Evolutionary conservation across 805 yeast genomes (phyloP).

Genomic region (Barnettozyma populi): DNA sequence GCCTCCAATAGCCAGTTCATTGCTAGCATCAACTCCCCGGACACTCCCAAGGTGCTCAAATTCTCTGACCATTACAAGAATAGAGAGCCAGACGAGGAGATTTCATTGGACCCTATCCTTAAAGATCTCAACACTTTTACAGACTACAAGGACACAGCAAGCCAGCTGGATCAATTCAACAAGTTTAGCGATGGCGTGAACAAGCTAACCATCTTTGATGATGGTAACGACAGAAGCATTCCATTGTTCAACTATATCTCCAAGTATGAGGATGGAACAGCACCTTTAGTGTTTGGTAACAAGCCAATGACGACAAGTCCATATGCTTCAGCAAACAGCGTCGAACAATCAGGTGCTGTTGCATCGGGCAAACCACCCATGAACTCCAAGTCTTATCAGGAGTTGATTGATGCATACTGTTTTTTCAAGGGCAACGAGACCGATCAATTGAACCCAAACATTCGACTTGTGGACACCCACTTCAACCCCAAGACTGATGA

Average conservation of each 20-base stretch:
- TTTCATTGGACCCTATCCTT: conserved; percentile 11
- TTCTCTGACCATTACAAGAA: conserved; percentile 1
- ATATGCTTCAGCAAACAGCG: background rate
- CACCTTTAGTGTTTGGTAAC: conserved; percentile 3
- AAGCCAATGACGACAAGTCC: background rate
- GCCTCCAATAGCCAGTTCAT: conserved; percentile 15
- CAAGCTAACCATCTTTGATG: conserved; percentile 6
- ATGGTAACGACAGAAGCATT: conserved; percentile 5
- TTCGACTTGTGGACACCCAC: conserved; percentile 3
- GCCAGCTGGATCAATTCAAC: background rate
- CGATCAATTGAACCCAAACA: conserved; percentile 4
- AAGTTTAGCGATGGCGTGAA: conserved; percentile 7
- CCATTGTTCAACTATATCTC: conserved; percentile 4
- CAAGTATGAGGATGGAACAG: background rate
- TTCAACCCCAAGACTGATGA: conserved; percentile 2
- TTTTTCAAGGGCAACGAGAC: conserved; percentile 38
- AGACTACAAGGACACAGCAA: background rate
- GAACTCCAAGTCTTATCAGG: conserved; percentile 50
- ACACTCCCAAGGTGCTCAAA: conserved; percentile 23
- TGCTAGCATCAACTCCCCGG: conserved; percentile 22
- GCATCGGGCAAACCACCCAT: conserved; percentile 26
- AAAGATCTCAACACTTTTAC: conserved; percentile 9
- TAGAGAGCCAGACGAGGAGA: conserved; percentile 7
- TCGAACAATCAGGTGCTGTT: background rate
- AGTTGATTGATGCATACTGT: conserved; percentile 54